phyloP scores from a whole-genome alignment of 2,329 filamentous ascomycete species.

The Nigrospora sphaerica region DNA sequence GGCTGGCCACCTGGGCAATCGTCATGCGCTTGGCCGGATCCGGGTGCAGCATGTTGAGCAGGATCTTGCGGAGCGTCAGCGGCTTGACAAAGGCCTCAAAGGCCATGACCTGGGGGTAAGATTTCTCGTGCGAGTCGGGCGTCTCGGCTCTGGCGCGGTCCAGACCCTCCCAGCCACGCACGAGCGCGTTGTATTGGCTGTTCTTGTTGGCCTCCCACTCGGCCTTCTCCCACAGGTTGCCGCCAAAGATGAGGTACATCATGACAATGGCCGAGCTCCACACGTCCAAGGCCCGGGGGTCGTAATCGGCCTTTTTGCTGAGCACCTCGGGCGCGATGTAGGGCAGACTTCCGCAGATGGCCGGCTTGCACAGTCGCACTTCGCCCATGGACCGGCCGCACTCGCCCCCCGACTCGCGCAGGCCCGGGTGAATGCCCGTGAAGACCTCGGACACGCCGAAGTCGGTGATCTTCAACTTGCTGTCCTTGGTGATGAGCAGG shows the following conservation, averaged over 20 bases:
- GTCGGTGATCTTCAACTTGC: constrained; percentile 84
- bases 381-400: constrained; percentile 69
- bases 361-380: constrained; percentile 65
- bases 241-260: constrained; percentile 66
- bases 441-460: constrained; percentile 89
- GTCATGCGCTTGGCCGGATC: constrained; percentile 63
- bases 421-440: constrained; percentile 70
- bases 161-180: constrained; percentile 63
- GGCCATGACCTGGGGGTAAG: constrained; percentile 58
- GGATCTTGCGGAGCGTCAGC: constrained; percentile 59
- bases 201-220: constrained; percentile 34
- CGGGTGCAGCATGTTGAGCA: constrained; percentile 79
- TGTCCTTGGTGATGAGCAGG: constrained; percentile 68
- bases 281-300: constrained; percentile 74
- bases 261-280: constrained; percentile 84
- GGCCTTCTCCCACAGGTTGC: constrained; percentile 68
- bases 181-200: constrained; percentile 57
- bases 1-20: constrained; percentile 61
- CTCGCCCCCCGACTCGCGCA: constrained; percentile 64
- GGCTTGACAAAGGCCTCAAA: constrained; percentile 62
- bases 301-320: constrained; percentile 55
- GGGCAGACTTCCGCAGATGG: constrained; percentile 77
- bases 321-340: constrained; percentile 86
- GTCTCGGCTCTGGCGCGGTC: constrained; percentile 41
- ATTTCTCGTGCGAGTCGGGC: constrained; percentile 42